Conservation (phyloP, 306 rosid species). For the Cucumis cinereus region DNA sequence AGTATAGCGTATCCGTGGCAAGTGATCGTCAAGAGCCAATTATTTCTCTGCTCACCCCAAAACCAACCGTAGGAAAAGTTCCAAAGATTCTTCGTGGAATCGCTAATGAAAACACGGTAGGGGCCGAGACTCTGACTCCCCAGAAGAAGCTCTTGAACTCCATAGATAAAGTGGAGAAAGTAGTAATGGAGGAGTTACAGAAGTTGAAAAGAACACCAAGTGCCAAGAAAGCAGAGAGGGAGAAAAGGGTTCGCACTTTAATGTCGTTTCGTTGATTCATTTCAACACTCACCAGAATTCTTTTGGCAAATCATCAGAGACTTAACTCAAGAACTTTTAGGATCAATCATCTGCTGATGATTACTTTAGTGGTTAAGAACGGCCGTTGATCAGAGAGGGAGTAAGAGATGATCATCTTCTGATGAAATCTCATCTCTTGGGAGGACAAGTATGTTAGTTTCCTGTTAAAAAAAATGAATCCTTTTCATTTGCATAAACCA, state of each 20-base stretch:
- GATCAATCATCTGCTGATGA: slow-evolving; percentile 5
- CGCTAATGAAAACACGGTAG: slow-evolving; percentile 21
- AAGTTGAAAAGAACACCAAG: slow-evolving; percentile 51
- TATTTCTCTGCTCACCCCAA: slow-evolving; percentile 17
- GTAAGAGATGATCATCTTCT: slow-evolving; percentile 23
- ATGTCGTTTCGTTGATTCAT: slow-evolving; percentile 74
- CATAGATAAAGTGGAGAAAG: slow-evolving; percentile 56
- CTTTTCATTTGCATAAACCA: background rate
- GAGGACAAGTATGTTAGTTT: background rate
- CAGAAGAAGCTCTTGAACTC: slow-evolving; percentile 66
- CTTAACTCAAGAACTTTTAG: background rate
- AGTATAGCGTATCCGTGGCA: slow-evolving; percentile 5
- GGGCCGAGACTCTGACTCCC: slow-evolving; percentile 40
- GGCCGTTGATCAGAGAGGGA: background rate
- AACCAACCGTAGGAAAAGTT: slow-evolving; percentile 21
- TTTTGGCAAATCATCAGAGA: background rate
- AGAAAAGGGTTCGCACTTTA: slow-evolving; percentile 44
- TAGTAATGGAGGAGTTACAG: slow-evolving; percentile 49
- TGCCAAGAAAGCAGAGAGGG: slow-evolving; percentile 69
- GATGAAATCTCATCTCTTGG: slow-evolving; percentile 25
- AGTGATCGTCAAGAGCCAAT: slow-evolving; percentile 23
- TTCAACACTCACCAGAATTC: background rate
- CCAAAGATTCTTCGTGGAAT: slow-evolving; percentile 33
- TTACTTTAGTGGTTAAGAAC: background rate
- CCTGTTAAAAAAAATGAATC: background rate